These are phyloP conservation scores for Thielaviopsis euricoi DNA, from an alignment of 2,329 filamentous ascomycete genomes.

Conservation along the genomic window DNA sequence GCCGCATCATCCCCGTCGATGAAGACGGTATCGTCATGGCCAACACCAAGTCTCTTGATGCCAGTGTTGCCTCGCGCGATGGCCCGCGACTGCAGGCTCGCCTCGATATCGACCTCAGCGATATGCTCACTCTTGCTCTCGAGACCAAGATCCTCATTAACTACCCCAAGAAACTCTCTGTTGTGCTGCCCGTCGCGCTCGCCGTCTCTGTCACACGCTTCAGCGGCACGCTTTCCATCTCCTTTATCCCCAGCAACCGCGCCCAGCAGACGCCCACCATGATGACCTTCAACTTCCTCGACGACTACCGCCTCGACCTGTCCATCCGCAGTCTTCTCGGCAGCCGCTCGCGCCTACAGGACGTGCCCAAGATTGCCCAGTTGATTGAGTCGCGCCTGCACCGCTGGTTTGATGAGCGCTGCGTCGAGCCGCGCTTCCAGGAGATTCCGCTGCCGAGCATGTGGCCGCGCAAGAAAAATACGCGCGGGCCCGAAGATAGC, in stretches of 20 bases:
- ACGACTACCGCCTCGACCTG: conserved; percentile 74
- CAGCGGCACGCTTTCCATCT: conserved; percentile 84
- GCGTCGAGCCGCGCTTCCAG: conserved; percentile 73
- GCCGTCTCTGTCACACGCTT: conserved; percentile 87
- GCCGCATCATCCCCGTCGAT: conserved; percentile 80
- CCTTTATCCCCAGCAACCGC: conserved; percentile 67
- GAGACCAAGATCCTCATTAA: conserved; percentile 92
- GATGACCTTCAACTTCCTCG: conserved; percentile 85
- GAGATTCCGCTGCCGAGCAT: conserved; percentile 69
- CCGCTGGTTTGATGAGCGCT: conserved; percentile 76
- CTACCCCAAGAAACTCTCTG: conserved; percentile 78
- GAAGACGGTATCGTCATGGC: conserved; percentile 52
- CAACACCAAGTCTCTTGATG: conserved; percentile 32
- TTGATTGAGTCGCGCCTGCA: conserved; percentile 66
- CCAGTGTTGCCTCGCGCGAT: conserved; percentile 34
- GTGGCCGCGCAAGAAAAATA: conserved; percentile 76
- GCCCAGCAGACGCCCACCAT: conserved; percentile 62
- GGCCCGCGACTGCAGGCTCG: conserved; percentile 75
- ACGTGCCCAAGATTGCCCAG: conserved; percentile 79
- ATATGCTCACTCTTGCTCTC: conserved; percentile 85
- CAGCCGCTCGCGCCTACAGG: conserved; percentile 62
- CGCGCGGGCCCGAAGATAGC: conserved; percentile 51
- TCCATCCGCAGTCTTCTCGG: conserved; percentile 66
- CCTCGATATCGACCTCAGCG: conserved; percentile 93
- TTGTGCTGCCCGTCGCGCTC: conserved; percentile 79